Conservation (phyloP, 164 flowering plant species). For the grape (Vitis vinifera) region ASM3070453v1 NC_081810.1:4171001-4171500, state of each 20-base stretch:
- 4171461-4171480: conserved; percentile 31
- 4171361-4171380: conserved; percentile 36
- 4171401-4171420: conserved; percentile 29
- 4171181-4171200: conserved; percentile 64
- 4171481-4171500: conserved; percentile 28
- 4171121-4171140: conserved; percentile 98
- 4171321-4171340: conserved; percentile 31
- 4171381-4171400: conserved; percentile 24
- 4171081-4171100: background rate
- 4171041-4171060: no score
- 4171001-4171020: no score
- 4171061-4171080: background rate
- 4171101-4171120: conserved; percentile 93
- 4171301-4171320: conserved; percentile 23
- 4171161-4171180: conserved; percentile 54
- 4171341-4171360: conserved; percentile 64
- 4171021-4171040: no score
- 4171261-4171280: conserved; percentile 15
- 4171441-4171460: conserved; percentile 14
- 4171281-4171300: conserved; percentile 10
- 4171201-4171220: conserved; percentile 45
- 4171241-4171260: conserved; percentile 22
- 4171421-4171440: conserved; percentile 22
- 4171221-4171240: conserved; percentile 34
- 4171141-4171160: conserved; percentile 94